Conservation (phyloP, 352 stramenopile genomes). For the Phytopythium mirpurense region DNA sequence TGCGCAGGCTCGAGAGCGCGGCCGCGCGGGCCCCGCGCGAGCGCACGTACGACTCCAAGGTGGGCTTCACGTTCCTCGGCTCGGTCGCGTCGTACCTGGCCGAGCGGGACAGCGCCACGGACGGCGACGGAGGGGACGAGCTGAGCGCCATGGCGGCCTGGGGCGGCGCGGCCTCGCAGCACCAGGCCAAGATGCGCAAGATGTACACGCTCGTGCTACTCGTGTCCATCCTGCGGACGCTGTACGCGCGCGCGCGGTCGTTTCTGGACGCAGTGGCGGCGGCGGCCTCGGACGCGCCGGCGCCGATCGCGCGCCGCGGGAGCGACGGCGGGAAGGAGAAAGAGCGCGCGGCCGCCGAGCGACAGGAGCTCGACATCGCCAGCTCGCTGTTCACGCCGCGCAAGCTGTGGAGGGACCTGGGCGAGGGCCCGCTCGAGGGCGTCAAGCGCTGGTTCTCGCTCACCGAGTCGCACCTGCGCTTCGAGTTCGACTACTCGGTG, state of each 20-base stretch:
- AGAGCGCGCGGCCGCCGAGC: conserved; percentile 18
- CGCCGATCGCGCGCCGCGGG: background rate
- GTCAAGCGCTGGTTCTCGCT: conserved; percentile 74
- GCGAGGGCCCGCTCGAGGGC: conserved; percentile 59
- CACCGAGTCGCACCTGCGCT: conserved; percentile 76
- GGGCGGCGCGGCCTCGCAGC: conserved; percentile 20
- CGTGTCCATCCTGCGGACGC: conserved; percentile 70
- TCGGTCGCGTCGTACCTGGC: conserved; percentile 25
- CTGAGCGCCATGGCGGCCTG: conserved; percentile 25
- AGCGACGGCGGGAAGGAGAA: conserved; percentile 5
- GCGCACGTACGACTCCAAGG: conserved; percentile 29
- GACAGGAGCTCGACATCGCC: conserved; percentile 48
- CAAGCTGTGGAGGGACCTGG: conserved; percentile 69
- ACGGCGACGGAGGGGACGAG: background rate
- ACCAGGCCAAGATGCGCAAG: conserved; percentile 61
- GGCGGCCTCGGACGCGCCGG: conserved; percentile 2
- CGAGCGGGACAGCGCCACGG: conserved; percentile 11
- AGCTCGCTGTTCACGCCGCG: conserved; percentile 75
- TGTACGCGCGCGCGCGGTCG: conserved; percentile 58
- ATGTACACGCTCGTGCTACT: conserved; percentile 84
- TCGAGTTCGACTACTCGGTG: conserved; percentile 78
- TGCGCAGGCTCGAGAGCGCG: conserved; percentile 39
- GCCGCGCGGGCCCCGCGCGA: conserved; percentile 2
- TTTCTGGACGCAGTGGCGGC: conserved; percentile 25
- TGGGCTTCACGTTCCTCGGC: conserved; percentile 68